Evolutionary conservation across 2,329 filamentous ascomycete genomes (phyloP), one percentile per base, ranked within the genome.

Genomic region (Aspergillus quadrilineatus): DNA sequence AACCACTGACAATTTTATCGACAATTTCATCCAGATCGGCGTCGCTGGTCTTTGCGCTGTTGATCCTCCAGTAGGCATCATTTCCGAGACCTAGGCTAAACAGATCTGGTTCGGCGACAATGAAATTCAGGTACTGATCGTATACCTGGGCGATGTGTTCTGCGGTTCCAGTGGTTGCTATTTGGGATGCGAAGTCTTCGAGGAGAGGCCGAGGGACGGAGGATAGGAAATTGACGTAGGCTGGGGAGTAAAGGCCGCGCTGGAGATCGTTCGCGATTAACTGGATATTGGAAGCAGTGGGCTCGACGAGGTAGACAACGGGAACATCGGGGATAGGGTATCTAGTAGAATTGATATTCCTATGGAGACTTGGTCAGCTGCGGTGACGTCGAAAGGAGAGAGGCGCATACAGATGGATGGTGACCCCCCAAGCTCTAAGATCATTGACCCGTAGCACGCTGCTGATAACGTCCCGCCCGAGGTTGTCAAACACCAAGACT

Each of bases 101-200:
- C 4, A 99, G 80, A 71, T 97, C 93, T 4, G 93, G 92, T 72
- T 99, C 94, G 34, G 90, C 90, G 42, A 97, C 93, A 61, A 97
- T 89, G 69, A 97, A 99, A 75, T 99, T 97, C 53, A 99, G 81
- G 69, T 97, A 97, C 72, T 99, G 94, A 71, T 99, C 94, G 67
- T 88, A 99, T 6, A 99, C 85, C 68, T 97, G 92, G 2, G 92
- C 87, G 60, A 99, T 92, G 67, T 89, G 86, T 65, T 97, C 93
- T 4, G 93, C 87, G 0, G 92, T 96, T 28, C 88, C 90, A 10
- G 91, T 86, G 30, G 89, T 79, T 5, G 91, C 92, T 9, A 93
- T 95, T 71, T 96, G 87, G 14, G 89, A 82, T 4, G 92, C 94
- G 71, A 99, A 97, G 60, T 97, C 93, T 79, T 99, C 94, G 50